A percentile compares a stretch with the other conserved stretches of the same genome.
phyloP scores from a whole-genome alignment of 345 rosid genomes.

The Salix suchowensis region DNA sequence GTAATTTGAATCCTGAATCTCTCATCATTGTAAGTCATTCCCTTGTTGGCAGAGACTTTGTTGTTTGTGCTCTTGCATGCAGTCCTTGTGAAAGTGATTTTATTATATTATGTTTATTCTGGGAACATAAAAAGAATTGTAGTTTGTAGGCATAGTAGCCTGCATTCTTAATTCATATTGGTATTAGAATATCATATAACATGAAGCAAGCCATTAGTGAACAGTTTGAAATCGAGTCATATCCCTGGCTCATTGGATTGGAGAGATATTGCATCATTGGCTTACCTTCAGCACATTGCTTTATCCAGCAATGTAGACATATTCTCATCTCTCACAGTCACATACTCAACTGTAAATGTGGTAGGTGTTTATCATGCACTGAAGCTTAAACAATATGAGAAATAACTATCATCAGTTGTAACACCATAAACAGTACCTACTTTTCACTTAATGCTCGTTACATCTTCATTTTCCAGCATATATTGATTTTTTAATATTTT shows the following conservation, averaged over 20 bases:
- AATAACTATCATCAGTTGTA: too few relatives aligned
- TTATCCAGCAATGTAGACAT: too few relatives aligned
- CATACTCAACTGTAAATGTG: neutral
- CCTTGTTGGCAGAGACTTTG: neutral
- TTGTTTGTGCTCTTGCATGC: neutral
- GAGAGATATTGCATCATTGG: too few relatives aligned
- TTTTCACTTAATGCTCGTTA: neutral
- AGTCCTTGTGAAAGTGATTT: neutral
- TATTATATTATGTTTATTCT: neutral
- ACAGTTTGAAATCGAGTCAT: neutral
- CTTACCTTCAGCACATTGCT: too few relatives aligned
- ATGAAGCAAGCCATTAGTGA: neutral
- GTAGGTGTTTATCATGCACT: neutral
- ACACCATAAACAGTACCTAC: too few relatives aligned
- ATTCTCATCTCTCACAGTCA: too few relatives aligned
- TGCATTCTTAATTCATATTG: neutral
- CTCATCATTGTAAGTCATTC: conserved; percentile 56
- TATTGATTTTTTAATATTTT: neutral
- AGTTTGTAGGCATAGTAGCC: neutral
- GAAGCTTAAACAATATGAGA: too few relatives aligned
- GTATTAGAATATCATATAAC: too few relatives aligned
- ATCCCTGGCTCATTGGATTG: too few relatives aligned
- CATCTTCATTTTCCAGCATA: neutral
- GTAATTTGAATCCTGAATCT: conserved; percentile 75
- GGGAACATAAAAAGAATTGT: neutral